These are phyloP conservation scores for Penicillium arizonense DNA, from an alignment of 495 filamentous ascomycete genomes.

Conservation along the genomic window DNA sequence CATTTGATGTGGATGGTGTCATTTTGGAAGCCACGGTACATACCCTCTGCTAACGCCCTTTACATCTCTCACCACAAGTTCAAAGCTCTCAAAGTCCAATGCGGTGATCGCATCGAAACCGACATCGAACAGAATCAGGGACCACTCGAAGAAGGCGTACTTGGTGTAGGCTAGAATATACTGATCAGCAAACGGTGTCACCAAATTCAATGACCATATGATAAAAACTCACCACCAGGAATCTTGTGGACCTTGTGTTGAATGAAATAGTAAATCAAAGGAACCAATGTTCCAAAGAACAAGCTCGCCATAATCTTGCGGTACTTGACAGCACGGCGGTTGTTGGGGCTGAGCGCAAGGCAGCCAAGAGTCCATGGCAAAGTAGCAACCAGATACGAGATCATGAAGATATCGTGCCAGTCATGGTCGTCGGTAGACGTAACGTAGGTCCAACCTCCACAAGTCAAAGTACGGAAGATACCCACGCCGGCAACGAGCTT, in stretches of 20 bases:
- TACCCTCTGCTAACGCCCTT: constrained; percentile 97
- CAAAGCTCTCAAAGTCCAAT: constrained; percentile 89
- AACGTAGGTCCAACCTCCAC: constrained; percentile 98
- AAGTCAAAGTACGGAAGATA: constrained; percentile 85
- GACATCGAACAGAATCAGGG: constrained; percentile 90
- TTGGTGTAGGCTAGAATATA: constrained; percentile 80
- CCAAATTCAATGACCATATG: background rate
- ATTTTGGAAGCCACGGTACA: constrained; percentile 96
- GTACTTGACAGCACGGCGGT: constrained; percentile 80
- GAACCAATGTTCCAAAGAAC: constrained; percentile 90
- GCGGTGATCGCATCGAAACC: constrained; percentile 95
- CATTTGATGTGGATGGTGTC: constrained; percentile 50
- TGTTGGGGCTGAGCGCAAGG: constrained; percentile 83
- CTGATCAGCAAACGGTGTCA: background rate
- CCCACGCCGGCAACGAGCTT: constrained; percentile 81
- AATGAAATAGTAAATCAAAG: constrained; percentile 95
- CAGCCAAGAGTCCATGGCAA: constrained; percentile 95
- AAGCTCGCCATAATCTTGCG: constrained; percentile 77
- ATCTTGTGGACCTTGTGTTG: constrained; percentile 98
- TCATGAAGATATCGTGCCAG: constrained; percentile 99
- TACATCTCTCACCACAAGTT: constrained; percentile 83
- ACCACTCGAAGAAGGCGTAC: constrained; percentile 98
- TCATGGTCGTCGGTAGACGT: constrained; percentile 98
- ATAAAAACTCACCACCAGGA: constrained; percentile 71
- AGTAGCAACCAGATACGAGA: constrained; percentile 92